Base-by-base conservation (phyloP, 345 rosid species). In the Noccaea bulbosa region DNA sequence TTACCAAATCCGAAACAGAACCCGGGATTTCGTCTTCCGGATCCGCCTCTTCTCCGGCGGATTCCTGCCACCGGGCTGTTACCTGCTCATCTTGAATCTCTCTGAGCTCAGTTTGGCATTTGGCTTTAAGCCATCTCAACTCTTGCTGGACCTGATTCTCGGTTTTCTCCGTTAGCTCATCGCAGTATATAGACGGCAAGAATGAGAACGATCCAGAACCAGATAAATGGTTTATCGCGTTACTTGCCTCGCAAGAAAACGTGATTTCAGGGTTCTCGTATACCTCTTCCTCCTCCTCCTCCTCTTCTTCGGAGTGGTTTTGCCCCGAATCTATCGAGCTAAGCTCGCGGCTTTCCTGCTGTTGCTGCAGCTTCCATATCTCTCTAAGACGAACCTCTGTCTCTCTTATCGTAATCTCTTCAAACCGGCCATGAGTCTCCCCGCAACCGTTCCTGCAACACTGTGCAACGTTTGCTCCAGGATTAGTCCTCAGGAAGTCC, bases 361-460 rank as follows among this genome's bases (percentile, higher is more conserved):
- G 91, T 77, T 58, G 86, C 89, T 76, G 79, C 62, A 85, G 84
- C 79, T 52, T 83, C 97, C 94, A 89, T 0, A 73, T 80, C 77
- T 87, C 90, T 69, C 76, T 69, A 76, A 75, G 93, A 83, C 55
- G 86, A 60, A 76, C 56, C 82, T 70, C 79, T 75, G 83, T 88
- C 82, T 14, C 84, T 70, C 75, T 70, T 8, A 77, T 79, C 0
- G 88, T 90, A 2, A 92, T 83, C 87, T 95, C 97, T 69, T 90
- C 98, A 58, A 95, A 92, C 57, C 97, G 87, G 6, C 97, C 98
- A 69, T 92, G 99, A 86, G 89, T 82, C 16, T 89, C 90, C 32
- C 94, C 88, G 34, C 97, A 88, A 43, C 96, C 93, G 24, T 84
- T 80, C 77, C 79, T 77, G 46, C 94, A 88, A 65, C 93, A 83